phyloP scores from a whole-genome alignment of 1,284 basidiomycete genomes.

The Trichosporon asahii region DNA sequence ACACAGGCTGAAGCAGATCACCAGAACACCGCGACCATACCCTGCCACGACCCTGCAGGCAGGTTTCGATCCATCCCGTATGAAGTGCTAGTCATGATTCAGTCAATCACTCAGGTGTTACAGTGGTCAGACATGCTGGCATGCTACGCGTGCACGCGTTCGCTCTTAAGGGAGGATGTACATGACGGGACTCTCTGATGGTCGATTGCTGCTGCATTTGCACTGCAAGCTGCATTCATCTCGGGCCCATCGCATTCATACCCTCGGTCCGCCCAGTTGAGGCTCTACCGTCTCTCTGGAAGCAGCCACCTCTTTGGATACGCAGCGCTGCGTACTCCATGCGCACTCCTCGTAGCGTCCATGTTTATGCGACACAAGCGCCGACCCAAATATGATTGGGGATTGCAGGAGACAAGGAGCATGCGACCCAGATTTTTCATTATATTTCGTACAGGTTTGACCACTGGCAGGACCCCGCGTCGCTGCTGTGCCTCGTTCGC shows the following conservation, averaged over 20 bases:
- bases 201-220: neutral
- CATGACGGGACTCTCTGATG: neutral
- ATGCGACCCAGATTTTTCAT: too few species aligned
- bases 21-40: neutral
- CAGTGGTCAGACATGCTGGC: too few species aligned
- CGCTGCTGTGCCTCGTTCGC: neutral
- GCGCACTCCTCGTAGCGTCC: neutral
- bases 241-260: neutral
- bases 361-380: neutral
- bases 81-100: neutral
- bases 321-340: neutral
- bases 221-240: neutral
- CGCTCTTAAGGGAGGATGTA: neutral
- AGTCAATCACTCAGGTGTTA: neutral
- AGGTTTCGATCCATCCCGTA: neutral
- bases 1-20: neutral
- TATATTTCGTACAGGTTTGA: neutral
- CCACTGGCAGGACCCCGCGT: neutral
- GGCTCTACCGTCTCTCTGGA: neutral
- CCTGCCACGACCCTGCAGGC: neutral
- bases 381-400: neutral
- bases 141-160: neutral
- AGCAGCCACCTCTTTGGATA: neutral
- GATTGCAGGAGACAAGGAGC: too few species aligned
- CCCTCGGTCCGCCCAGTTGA: neutral